These are phyloP conservation scores for Apocynum venetum DNA, from an alignment of 257 asterid species.

Conservation along the genomic window DNA sequence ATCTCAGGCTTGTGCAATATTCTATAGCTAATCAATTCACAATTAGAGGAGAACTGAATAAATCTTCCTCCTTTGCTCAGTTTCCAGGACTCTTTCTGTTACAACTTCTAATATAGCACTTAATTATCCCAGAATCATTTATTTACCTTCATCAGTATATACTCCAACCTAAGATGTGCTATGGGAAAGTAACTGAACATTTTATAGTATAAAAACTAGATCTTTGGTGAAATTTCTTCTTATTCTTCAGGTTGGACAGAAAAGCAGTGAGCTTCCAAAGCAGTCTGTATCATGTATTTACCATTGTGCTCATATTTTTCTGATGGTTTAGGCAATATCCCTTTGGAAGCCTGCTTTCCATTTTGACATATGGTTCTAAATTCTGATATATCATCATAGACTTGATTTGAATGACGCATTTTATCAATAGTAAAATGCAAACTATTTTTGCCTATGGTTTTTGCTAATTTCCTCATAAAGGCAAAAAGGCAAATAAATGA, in stretches of 20 bases:
- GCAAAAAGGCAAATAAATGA: conserved; percentile 5
- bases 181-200: not conserved
- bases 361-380: not conserved
- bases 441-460: not conserved
- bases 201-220: not conserved
- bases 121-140: no score
- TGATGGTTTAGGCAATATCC: not conserved
- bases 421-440: not conserved
- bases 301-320: not conserved
- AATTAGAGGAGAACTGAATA: not conserved
- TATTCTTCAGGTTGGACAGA: not conserved
- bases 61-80: not conserved
- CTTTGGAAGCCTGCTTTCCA: no score
- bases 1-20: not conserved
- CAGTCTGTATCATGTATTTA: not conserved
- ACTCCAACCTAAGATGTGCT: no score
- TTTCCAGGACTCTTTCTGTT: not conserved
- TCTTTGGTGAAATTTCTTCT: not conserved
- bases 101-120: not conserved
- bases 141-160: not conserved
- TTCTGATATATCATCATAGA: not conserved
- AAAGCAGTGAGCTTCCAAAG: not conserved
- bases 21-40: not conserved
- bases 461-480: not conserved
- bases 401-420: not conserved